Evolutionary conservation across 345 rosid genomes (phyloP).

Genomic region (Brassica nigra): DNA sequence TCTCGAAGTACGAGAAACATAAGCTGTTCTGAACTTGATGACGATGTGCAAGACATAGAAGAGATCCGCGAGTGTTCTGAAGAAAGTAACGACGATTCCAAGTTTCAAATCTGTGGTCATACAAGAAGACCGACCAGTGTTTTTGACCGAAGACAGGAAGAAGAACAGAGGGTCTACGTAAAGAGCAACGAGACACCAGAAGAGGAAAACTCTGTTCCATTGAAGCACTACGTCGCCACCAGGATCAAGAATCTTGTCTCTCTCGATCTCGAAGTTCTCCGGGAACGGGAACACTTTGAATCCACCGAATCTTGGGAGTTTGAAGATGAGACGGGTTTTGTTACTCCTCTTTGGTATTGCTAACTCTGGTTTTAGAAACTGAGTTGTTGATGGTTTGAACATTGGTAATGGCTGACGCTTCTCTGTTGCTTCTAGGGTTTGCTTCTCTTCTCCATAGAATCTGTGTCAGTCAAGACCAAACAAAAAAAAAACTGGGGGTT

Average conservation of each 20-base stretch:
- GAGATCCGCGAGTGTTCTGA: conserved; percentile 70
- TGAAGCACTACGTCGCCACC: conserved; percentile 58
- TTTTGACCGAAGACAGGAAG: conserved; percentile 62
- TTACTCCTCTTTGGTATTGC: conserved; percentile 19
- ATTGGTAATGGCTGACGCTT: conserved; percentile 51
- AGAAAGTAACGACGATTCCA: conserved; percentile 70
- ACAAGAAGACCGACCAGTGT: conserved; percentile 49
- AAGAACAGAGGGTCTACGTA: conserved; percentile 87
- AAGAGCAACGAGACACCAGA: conserved; percentile 73
- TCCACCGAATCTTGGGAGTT: conserved; percentile 49
- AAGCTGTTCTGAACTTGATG: conserved; percentile 78
- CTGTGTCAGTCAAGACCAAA: conserved; percentile 39
- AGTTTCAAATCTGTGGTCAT: conserved; percentile 60
- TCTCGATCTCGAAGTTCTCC: conserved; percentile 49
- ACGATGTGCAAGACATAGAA: conserved; percentile 64
- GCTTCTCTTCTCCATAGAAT: conserved; percentile 51
- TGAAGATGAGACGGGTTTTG: conserved; percentile 16
- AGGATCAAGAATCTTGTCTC: conserved; percentile 65
- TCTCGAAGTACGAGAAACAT: conserved; percentile 70
- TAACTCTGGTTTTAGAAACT: conserved; percentile 45
- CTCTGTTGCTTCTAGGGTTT: conserved; percentile 40
- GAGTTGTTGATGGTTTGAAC: conserved; percentile 49
- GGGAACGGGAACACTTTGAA: conserved; percentile 52
- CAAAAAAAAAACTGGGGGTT: neutral
- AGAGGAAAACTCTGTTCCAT: conserved; percentile 69